Evolutionary conservation across 2,329 filamentous ascomycete genomes (phyloP).

Genomic region (Zymoseptoria tritici): DNA sequence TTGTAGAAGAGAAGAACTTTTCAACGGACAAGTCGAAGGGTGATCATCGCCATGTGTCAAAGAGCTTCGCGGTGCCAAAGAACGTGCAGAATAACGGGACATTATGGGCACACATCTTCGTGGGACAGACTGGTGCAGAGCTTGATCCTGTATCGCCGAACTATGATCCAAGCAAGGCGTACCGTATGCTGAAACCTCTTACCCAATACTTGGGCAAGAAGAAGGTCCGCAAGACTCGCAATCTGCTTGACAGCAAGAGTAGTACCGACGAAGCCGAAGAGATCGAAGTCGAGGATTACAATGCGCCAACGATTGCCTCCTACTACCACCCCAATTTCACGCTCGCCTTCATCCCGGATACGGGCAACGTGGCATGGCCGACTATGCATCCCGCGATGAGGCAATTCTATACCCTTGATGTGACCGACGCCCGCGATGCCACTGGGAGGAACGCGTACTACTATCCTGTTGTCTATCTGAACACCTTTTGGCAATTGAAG

Average conservation of each 20-base stretch:
- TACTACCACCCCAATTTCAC: slow-evolving; percentile 96
- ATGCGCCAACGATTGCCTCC: slow-evolving; percentile 64
- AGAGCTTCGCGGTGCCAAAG: slow-evolving; percentile 67
- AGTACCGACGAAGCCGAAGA: slow-evolving; percentile 43
- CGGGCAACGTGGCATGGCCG: slow-evolving; percentile 61
- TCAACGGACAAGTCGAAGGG: slow-evolving; percentile 47
- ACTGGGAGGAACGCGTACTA: slow-evolving; percentile 91
- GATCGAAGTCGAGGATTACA: slow-evolving; percentile 40
- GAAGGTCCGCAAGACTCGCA: slow-evolving; percentile 79
- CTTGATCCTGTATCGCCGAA: slow-evolving; percentile 66
- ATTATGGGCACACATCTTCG: slow-evolving; percentile 88
- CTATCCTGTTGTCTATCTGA: slow-evolving; percentile 80
- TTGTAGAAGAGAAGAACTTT: slow-evolving; percentile 75
- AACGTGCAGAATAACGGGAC: slow-evolving; percentile 87
- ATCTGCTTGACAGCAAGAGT: slow-evolving; percentile 56
- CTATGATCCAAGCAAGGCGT: slow-evolving; percentile 70
- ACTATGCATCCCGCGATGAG: slow-evolving; percentile 65
- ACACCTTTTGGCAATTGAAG: slow-evolving; percentile 94
- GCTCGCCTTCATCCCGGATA: slow-evolving; percentile 75
- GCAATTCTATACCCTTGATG: slow-evolving; percentile 72
- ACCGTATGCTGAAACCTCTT: slow-evolving; percentile 75
- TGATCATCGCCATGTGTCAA: slow-evolving; percentile 70
- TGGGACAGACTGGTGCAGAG: slow-evolving; percentile 66
- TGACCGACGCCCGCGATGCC: slow-evolving; percentile 71
- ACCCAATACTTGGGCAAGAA: slow-evolving; percentile 90